These are phyloP conservation scores for Anacardium occidentale DNA, from an alignment of 345 rosid genomes.

Conservation along the genomic window DNA sequence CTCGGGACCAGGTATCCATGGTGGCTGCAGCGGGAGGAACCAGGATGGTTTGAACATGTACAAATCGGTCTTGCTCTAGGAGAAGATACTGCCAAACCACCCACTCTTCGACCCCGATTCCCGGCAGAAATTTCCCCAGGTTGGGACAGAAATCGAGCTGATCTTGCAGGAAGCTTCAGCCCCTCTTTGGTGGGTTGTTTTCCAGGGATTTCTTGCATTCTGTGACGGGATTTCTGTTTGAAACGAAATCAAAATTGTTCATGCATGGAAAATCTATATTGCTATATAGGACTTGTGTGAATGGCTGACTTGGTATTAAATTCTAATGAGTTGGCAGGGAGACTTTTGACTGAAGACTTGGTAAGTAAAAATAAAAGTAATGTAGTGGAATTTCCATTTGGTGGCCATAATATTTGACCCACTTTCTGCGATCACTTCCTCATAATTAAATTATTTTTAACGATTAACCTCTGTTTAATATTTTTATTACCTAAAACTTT, in stretches of 20 bases:
- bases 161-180: background rate
- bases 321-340: background rate
- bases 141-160: background rate
- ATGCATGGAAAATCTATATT: background rate
- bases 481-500: too few relatives aligned
- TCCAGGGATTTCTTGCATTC: constrained; percentile 9
- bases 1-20: constrained; percentile 37
- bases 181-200: constrained; percentile 4
- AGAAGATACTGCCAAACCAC: background rate
- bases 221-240: background rate
- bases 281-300: background rate
- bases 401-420: constrained; percentile 1
- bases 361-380: background rate
- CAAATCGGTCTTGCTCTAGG: background rate
- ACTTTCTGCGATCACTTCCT: too few relatives aligned
- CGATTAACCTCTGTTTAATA: too few relatives aligned
- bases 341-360: background rate
- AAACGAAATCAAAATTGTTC: background rate
- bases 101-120: background rate
- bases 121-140: background rate
- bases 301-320: background rate
- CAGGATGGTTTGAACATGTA: constrained; percentile 27
- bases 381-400: background rate
- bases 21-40: constrained; percentile 29
- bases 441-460: too few relatives aligned